Evolutionary conservation across 2,329 filamentous ascomycete genomes (phyloP).

Genomic region (Scedosporium dehoogii): DNA sequence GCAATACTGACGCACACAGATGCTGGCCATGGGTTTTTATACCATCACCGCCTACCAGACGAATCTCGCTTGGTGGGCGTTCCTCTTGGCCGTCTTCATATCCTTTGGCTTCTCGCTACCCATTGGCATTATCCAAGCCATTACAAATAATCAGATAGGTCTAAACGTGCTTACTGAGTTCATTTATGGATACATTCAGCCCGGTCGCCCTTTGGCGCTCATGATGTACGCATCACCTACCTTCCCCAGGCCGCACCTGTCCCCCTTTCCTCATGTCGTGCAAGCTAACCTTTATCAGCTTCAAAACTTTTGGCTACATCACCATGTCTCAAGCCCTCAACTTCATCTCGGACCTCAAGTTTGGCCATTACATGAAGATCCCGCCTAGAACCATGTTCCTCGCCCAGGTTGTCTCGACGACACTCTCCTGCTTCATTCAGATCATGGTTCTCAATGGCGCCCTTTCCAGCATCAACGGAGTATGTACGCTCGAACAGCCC

Average conservation of each 20-base stretch:
- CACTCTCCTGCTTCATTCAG: constrained; percentile 57
- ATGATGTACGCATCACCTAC: constrained; percentile 45
- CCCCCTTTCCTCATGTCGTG: not conserved
- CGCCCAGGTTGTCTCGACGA: constrained; percentile 55
- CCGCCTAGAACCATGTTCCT: constrained; percentile 58
- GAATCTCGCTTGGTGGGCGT: constrained; percentile 63
- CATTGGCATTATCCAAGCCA: constrained; percentile 59
- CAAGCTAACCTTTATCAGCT: constrained; percentile 24
- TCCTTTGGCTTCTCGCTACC: constrained; percentile 55
- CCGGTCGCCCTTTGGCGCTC: constrained; percentile 59
- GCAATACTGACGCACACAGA: constrained; percentile 21
- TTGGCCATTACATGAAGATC: constrained; percentile 66
- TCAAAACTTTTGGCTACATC: constrained; percentile 54
- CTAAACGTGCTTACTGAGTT: constrained; percentile 70
- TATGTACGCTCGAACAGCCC: constrained; percentile 49
- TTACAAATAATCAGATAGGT: constrained; percentile 61
- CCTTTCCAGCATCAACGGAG: constrained; percentile 47
- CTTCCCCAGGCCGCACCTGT: constrained; percentile 10
- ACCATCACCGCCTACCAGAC: constrained; percentile 53
- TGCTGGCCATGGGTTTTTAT: constrained; percentile 42
- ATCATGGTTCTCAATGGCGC: constrained; percentile 54
- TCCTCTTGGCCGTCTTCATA: constrained; percentile 55
- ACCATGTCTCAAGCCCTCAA: constrained; percentile 55
- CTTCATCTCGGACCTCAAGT: constrained; percentile 58
- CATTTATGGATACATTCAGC: constrained; percentile 65